Evolutionary conservation across 495 filamentous ascomycete species (phyloP), one percentile per base, ranked within the genome.

Genomic region (Clohesyomyces aquaticus): DNA sequence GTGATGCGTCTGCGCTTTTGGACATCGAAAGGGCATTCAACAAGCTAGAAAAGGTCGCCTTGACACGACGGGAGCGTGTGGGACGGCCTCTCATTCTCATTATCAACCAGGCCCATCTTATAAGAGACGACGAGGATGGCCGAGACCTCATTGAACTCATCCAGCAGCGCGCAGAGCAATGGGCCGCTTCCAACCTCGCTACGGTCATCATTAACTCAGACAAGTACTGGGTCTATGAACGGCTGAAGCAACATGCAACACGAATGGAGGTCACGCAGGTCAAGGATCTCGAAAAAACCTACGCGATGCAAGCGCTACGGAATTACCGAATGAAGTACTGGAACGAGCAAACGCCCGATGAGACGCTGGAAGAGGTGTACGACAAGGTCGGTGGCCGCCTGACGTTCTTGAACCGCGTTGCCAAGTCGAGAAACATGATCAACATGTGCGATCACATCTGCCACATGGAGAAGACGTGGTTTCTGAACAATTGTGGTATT

Each of bases 151-250:
- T 98, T 4, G 94, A 98, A 74, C 84, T 98, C 50, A 87, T 98
- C 19, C 94, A 98, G 73, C 94, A 98, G 74, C 85, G 92, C 25
- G 94, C 94, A 0, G 95, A 98, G 73, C 86, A 90, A 68, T 98
- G 94, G 94, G 93, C 94, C 2, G 93, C 93, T 4, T 85, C 86
- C 35, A 91, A 90, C 62, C 80, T 98, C 1, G 87, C 93, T 14
- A 97, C 93, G 0, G 86, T 96, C 61, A 85, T 98, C 6, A 87
- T 98, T 68, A 96, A 96, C 73, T 90, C 84, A 59, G 94, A 98
- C 69, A 93, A 97, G 69, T 98, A 96, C 74, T 98, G 94, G 94
- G 88, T 98, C 0, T 98, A 96, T 69, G 94, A 98, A 73, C 82
- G 91, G 21, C 74, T 98, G 51, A 96, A 96, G 77, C 85, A 89